phyloP scores from a whole-genome alignment of 805 yeast genomes.

The Wickerhamomyces xylosicus region DNA sequence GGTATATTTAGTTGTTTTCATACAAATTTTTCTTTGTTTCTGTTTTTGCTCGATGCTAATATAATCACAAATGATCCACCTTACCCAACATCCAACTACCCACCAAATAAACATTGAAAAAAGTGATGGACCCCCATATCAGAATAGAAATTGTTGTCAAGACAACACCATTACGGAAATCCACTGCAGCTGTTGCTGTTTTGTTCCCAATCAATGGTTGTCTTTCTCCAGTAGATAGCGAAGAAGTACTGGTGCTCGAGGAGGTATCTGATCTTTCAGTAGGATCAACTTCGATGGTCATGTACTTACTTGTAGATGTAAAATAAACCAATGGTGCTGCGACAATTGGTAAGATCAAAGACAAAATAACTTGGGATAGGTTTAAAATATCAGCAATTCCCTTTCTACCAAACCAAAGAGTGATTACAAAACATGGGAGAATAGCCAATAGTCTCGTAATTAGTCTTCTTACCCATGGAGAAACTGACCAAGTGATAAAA shows the following conservation, averaged over 20 bases:
- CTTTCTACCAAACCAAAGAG: conserved; percentile 64
- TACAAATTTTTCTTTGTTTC: too few species aligned
- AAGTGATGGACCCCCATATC: conserved; percentile 64
- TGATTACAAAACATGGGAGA: conserved; percentile 73
- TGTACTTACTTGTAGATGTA: conserved; percentile 57
- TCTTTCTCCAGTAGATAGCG: conserved; percentile 12
- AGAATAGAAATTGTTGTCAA: conserved; percentile 44
- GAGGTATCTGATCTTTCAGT: conserved; percentile 3
- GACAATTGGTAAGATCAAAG: conserved; percentile 74
- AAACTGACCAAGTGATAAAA: conserved; percentile 66
- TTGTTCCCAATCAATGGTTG: conserved; percentile 6
- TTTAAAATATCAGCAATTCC: conserved; percentile 72
- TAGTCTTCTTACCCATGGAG: conserved; percentile 74
- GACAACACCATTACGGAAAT: conserved; percentile 58
- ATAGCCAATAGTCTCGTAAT: conserved; percentile 79
- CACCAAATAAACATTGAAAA: conserved; percentile 63
- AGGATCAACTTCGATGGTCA: conserved; percentile 39
- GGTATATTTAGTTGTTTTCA: too few species aligned
- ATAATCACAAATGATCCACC: conserved; percentile 34
- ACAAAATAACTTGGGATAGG: conserved; percentile 72
- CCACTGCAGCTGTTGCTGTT: conserved; percentile 28
- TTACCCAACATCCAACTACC: conserved; percentile 37
- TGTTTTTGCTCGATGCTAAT: too few species aligned
- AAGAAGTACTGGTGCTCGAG: conserved; percentile 2
- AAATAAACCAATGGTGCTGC: conserved; percentile 82